Conservation (phyloP, 108 stramenopile species). For the Skeletonema potamos region DNA sequence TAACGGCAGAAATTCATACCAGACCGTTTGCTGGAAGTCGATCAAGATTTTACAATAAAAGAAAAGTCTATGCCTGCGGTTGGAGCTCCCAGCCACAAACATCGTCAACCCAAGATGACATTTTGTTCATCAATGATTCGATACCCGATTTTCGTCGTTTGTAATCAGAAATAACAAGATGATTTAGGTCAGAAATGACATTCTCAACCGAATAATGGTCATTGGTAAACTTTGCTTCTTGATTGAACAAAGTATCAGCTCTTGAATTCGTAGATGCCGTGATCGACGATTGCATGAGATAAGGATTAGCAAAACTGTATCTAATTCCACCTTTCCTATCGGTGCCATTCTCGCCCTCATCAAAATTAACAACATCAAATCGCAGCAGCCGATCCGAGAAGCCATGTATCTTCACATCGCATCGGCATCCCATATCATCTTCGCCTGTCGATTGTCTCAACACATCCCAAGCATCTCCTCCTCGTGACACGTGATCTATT, state of each 20-base stretch:
- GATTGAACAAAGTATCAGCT: neutral
- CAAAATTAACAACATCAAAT: slow-evolving; percentile 18
- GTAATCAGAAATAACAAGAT: slow-evolving; percentile 14
- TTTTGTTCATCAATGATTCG: neutral
- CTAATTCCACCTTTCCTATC: neutral
- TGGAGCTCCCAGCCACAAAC: slow-evolving; percentile 14
- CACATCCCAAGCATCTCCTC: slow-evolving; percentile 29
- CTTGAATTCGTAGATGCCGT: neutral
- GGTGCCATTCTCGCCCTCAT: neutral
- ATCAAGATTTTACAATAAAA: neutral
- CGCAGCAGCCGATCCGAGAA: slow-evolving; percentile 22
- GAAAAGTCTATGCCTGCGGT: slow-evolving; percentile 6
- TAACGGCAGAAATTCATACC: neutral
- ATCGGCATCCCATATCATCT: slow-evolving; percentile 15
- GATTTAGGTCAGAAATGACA: slow-evolving; percentile 16
- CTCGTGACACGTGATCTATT: slow-evolving; percentile 28
- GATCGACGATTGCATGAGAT: slow-evolving; percentile 11
- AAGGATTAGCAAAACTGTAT: slow-evolving; percentile 6
- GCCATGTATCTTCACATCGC: slow-evolving; percentile 26
- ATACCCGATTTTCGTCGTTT: slow-evolving; percentile 11
- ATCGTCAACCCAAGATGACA: slow-evolving; percentile 10
- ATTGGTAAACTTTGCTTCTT: neutral
- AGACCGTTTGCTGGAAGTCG: neutral
- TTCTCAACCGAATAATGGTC: slow-evolving; percentile 8
- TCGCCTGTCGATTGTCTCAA: slow-evolving; percentile 12